Evolutionary conservation across 2,329 filamentous ascomycete species (phyloP).

Genomic region (Cladosporium velox): DNA sequence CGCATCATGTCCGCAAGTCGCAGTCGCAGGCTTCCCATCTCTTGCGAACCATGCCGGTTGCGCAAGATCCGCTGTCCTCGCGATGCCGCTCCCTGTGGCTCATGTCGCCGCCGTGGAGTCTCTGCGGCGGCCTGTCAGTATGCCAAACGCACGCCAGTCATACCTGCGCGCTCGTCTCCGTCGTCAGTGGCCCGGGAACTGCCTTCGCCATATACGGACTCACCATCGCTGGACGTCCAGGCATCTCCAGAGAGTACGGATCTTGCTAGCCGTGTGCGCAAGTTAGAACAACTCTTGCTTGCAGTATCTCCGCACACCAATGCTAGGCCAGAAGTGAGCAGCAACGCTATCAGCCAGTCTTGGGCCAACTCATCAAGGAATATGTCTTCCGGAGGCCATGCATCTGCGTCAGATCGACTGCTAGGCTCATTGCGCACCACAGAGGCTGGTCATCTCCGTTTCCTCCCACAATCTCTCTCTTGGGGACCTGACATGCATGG

Average conservation of each 20-base stretch:
- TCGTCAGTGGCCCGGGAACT: neutral
- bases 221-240: neutral
- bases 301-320: neutral
- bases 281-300: neutral
- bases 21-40: constrained; percentile 39
- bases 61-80: constrained; percentile 45
- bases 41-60: constrained; percentile 44
- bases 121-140: constrained; percentile 24
- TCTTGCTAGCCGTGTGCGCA: neutral
- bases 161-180: neutral
- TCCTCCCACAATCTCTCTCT: neutral
- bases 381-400: no score
- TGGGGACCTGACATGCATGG: neutral
- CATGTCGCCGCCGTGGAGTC: constrained; percentile 42
- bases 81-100: constrained; percentile 43
- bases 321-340: neutral
- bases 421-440: neutral
- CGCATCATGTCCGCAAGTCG: neutral
- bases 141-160: neutral
- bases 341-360: neutral
- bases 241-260: neutral
- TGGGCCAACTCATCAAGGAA: no score
- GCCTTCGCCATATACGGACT: neutral
- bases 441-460: neutral
- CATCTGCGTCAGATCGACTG: neutral